Base-by-base conservation (phyloP, 805 yeast species). In the Candida peoriensis region DNA sequence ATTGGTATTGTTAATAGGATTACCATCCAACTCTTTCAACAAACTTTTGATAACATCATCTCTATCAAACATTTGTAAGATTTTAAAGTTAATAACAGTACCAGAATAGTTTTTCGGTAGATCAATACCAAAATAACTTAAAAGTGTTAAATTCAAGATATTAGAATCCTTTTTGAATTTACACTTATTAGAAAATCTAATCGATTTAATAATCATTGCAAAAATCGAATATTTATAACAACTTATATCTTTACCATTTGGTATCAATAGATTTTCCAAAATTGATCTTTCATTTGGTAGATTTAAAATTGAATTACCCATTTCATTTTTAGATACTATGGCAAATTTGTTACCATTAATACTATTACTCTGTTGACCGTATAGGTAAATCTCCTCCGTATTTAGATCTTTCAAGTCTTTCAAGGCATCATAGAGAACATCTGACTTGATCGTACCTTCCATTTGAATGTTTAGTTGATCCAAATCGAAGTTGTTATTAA, bases 301-400 rank as follows among this genome's bases (percentile, higher is more conserved):
- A 8, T 71, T 66, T 15, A 85, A 62, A 48, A 81, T 78, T 25
- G 85, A 77, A 33, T 68, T 64, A 0, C 95, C 95, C 30, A 84
- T 67, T n/a, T 78, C 82, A 9, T 90, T 84, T 25, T 68, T 70
- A 0, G 93, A 80, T 5, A 82, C 71, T 34, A 87, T 49, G 4
- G 68, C 67, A 3, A 60, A 49, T 20, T 41, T 39, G 1, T 39
- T 34, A 14, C 35, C 44, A 17, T 47, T 37, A 16, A 42, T 50
- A 7, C 43, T 46, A 6, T 60, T 52, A 11, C 64, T 58, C n/a
- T n/a, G n/a, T n/a, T n/a, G n/a, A 7, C 68, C 71, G 46, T 68
- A 72, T 2, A 74, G 33, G 30, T 66, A 71, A 21, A 78, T 62
- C 28, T 71, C 73, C 28, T 70, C 68, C 6, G 80, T 67, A 15